Base-by-base conservation (phyloP, 2,329 filamentous ascomycete species). In the Cryphonectria parasitica region DNA sequence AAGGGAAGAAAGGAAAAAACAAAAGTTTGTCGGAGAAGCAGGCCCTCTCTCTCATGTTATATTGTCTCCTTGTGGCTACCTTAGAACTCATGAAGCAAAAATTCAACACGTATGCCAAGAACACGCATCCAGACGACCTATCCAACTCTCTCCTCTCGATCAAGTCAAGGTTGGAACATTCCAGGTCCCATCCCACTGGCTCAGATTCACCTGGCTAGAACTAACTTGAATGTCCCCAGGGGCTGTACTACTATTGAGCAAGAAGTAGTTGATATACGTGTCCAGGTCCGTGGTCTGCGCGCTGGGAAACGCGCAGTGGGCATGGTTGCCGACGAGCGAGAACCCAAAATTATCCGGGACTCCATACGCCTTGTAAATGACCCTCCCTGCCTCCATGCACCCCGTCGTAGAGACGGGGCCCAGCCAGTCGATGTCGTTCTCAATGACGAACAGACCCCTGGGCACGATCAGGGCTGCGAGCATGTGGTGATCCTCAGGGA, bases 391-490 rank as follows among this genome's bases (percentile, higher is more conserved):
- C 78, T 85, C 85, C 86, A 88, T 88, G 79, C 86, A 88, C 65
- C 82, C 87, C 36, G 85, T 88, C 22, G 85, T 88, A 68, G 84
- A 84, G 70, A 86, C 84, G 64, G 85, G 85, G 52, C 87, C 86
- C 67, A 89, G 82, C 87, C 87, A 89, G 79, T 88, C 86, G 73
- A 84, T 84, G 74, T 87, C 84, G 76, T 89, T 89, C 80, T 89
- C 87, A 62, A 87, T 84, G 41, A 85, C 83, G 65, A 86, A 80
- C 61, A 89, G 80, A 5, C 87, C 86, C 52, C 87, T 82, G 41
- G 87, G 87, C 2, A 86, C 86, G 54, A 88, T 81, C 72, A 89
- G 80, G 39, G 83, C 87, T 15, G 87, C 87, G 25, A 89, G 81
- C 77, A 87, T 79, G 79, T 90, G 87, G 79, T 89, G 87, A 77